A percentile compares a stretch with the other conserved stretches of the same genome.
phyloP scores from a whole-genome alignment of 2,329 filamentous ascomycete genomes.

The Xylaria sp. region DNA sequence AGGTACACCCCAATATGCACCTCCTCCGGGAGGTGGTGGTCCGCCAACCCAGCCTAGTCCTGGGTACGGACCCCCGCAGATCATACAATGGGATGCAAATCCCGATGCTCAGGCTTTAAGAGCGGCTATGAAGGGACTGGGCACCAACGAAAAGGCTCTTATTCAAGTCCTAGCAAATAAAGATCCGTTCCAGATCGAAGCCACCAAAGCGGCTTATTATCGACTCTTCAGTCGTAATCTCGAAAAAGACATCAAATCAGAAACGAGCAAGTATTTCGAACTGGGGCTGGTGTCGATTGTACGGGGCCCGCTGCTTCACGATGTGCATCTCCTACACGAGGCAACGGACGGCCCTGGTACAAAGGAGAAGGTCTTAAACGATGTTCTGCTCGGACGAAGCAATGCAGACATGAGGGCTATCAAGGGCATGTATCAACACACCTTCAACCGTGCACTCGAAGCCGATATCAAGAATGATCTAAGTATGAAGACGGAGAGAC shows the following conservation, averaged over 20 bases:
- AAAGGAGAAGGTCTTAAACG: constrained; percentile 86
- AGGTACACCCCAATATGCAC: constrained; percentile 46
- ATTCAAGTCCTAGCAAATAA: constrained; percentile 77
- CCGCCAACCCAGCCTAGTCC: constrained; percentile 73
- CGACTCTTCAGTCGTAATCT: constrained; percentile 74
- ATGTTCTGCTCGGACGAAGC: constrained; percentile 81
- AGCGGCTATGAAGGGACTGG: constrained; percentile 91
- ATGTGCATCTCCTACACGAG: constrained; percentile 75
- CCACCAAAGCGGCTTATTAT: constrained; percentile 74
- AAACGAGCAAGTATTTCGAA: constrained; percentile 80
- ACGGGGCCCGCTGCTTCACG: constrained; percentile 81
- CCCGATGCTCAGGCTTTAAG: constrained; percentile 77
- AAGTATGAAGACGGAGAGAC: constrained; percentile 84
- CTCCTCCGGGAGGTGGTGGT: constrained; percentile 43
- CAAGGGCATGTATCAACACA: constrained; percentile 78
- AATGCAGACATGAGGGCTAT: constrained; percentile 92
- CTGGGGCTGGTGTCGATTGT: constrained; percentile 79
- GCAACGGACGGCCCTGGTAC: constrained; percentile 85
- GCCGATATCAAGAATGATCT: constrained; percentile 80
- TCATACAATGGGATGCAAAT: constrained; percentile 75
- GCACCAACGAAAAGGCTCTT: constrained; percentile 84
- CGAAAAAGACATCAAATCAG: constrained; percentile 78
- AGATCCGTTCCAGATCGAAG: constrained; percentile 80
- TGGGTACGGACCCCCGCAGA: constrained; percentile 79
- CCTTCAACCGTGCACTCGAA: constrained; percentile 74